A percentile compares a stretch with the other conserved stretches of the same genome.
These are phyloP conservation scores for Trypanosoma congolense DNA, from an alignment of 208 protist species.

Conservation along the genomic window DNA sequence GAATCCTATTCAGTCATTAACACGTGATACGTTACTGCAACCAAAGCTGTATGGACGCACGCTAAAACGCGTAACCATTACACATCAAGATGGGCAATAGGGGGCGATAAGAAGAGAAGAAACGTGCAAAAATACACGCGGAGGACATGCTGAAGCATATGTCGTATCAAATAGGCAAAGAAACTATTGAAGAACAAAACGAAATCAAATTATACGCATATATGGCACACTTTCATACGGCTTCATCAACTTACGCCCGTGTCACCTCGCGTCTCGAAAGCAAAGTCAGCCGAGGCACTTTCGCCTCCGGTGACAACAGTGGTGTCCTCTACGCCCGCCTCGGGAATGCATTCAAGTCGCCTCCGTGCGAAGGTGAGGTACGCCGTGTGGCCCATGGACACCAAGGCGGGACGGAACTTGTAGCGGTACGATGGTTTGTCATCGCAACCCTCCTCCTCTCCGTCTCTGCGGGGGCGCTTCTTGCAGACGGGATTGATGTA, in stretches of 20 bases:
- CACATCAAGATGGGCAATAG: constrained; percentile 11
- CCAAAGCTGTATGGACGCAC: too few species aligned
- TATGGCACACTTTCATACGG: too few species aligned
- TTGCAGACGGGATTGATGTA: constrained; percentile 59
- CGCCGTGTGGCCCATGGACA: constrained; percentile 87
- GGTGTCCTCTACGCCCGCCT: constrained; percentile 10
- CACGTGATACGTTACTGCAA: too few species aligned
- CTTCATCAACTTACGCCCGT: too few species aligned
- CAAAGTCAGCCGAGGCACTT: too few species aligned
- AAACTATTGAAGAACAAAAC: neutral
- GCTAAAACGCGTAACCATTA: too few species aligned
- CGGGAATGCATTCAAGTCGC: constrained; percentile 35
- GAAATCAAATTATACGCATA: neutral
- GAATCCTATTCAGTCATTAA: too few species aligned
- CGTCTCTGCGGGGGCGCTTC: constrained; percentile 50
- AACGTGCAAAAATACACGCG: neutral
- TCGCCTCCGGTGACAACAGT: constrained; percentile 7
- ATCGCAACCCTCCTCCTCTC: neutral
- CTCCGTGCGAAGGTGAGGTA: constrained; percentile 89
- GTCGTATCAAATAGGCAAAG: neutral
- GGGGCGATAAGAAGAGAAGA: constrained; percentile 10
- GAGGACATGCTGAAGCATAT: neutral
- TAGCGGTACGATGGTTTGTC: constrained; percentile 10
- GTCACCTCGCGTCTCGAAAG: too few species aligned
- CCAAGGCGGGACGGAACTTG: constrained; percentile 48